A percentile compares a stretch with the other conserved stretches of the same genome.
Conservation (phyloP, 2,329 filamentous ascomycete genomes). For the Diplodia seriata region DNA sequence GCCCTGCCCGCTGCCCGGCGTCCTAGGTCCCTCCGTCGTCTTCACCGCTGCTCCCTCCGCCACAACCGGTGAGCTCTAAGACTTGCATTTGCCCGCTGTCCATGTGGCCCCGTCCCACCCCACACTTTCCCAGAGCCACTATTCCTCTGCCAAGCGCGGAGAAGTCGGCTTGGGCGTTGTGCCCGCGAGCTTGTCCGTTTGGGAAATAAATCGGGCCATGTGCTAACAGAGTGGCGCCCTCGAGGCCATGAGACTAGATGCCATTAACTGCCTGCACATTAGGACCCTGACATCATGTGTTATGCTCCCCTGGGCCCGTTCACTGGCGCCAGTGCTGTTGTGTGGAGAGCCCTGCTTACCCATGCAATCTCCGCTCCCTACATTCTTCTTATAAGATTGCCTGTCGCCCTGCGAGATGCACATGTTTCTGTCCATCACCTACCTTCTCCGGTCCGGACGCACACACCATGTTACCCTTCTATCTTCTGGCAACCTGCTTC, state of each 20-base stretch:
- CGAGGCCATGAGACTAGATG: slow-evolving; percentile 31
- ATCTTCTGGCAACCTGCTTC: slow-evolving; percentile 23
- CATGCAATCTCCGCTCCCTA: slow-evolving; percentile 25
- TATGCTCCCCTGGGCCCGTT: slow-evolving; percentile 30
- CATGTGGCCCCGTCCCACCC: slow-evolving; percentile 23
- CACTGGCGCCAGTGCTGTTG: slow-evolving; percentile 28
- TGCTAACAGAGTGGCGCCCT: slow-evolving; percentile 27
- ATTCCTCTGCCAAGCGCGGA: slow-evolving; percentile 25
- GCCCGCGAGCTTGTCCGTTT: slow-evolving; percentile 22
- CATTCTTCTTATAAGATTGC: slow-evolving; percentile 26
- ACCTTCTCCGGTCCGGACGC: slow-evolving; percentile 26
- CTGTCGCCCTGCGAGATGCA: slow-evolving; percentile 14
- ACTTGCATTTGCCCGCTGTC: slow-evolving; percentile 21
- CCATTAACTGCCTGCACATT: slow-evolving; percentile 21
- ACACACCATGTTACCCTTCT: slow-evolving; percentile 30
- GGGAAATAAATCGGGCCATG: slow-evolving; percentile 25
- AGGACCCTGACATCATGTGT: slow-evolving; percentile 33
- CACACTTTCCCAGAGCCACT: slow-evolving; percentile 4
- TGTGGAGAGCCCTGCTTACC: slow-evolving; percentile 27
- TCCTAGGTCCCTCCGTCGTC: neutral
- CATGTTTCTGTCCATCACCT: slow-evolving; percentile 20
- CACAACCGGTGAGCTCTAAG: slow-evolving; percentile 23
- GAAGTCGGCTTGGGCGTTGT: slow-evolving; percentile 7
- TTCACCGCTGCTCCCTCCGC: slow-evolving; percentile 26
- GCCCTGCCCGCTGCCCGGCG: neutral